Percentiles rank a stretch among this genome's conserved stretches.
Conservation (phyloP, 805 yeast genomes). For the Metschnikowia chrysomelidarum region DNA sequence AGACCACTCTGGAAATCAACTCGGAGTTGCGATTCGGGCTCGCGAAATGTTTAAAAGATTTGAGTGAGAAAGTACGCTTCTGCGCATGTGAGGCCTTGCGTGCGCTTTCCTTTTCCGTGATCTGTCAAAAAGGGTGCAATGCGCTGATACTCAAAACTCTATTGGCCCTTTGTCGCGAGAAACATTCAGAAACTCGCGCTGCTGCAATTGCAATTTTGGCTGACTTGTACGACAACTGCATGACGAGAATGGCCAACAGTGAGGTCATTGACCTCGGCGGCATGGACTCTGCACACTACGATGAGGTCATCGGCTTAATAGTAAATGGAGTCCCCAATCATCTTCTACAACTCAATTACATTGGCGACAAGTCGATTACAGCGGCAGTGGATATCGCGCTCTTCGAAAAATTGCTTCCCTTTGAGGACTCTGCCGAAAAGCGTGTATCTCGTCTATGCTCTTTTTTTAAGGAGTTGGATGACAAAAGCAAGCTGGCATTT, state of each 20-base stretch:
- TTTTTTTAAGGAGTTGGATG: slow-evolving; percentile 49
- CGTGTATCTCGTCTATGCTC: slow-evolving; percentile 55
- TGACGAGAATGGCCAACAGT: slow-evolving; percentile 18
- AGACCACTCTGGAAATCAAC: slow-evolving; percentile 49
- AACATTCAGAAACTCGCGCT: slow-evolving; percentile 60
- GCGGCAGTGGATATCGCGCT: slow-evolving; percentile 60
- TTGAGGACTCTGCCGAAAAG: slow-evolving; percentile 38
- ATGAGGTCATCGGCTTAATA: slow-evolving; percentile 30
- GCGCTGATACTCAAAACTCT: slow-evolving; percentile 51
- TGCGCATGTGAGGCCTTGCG: slow-evolving; percentile 54
- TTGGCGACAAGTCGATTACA: slow-evolving; percentile 68
- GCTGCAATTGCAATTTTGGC: slow-evolving; percentile 56
- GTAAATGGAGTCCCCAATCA: slow-evolving; percentile 58
- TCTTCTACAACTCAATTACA: slow-evolving; percentile 63
- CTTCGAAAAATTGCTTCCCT: slow-evolving; percentile 60
- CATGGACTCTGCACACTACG: slow-evolving; percentile 23
- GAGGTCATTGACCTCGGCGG: slow-evolving; percentile 32
- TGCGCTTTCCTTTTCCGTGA: slow-evolving; percentile 42
- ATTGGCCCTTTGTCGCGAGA: slow-evolving; percentile 68
- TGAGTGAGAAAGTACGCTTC: slow-evolving; percentile 70
- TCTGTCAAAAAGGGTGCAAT: slow-evolving; percentile 49
- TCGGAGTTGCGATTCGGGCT: slow-evolving; percentile 46
- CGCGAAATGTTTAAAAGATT: slow-evolving; percentile 67
- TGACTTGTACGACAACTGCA: slow-evolving; percentile 50
- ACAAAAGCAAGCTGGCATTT: slow-evolving; percentile 61